Conservation (phyloP, 2,329 filamentous ascomycete species). For the Fusarium poae region DNA sequence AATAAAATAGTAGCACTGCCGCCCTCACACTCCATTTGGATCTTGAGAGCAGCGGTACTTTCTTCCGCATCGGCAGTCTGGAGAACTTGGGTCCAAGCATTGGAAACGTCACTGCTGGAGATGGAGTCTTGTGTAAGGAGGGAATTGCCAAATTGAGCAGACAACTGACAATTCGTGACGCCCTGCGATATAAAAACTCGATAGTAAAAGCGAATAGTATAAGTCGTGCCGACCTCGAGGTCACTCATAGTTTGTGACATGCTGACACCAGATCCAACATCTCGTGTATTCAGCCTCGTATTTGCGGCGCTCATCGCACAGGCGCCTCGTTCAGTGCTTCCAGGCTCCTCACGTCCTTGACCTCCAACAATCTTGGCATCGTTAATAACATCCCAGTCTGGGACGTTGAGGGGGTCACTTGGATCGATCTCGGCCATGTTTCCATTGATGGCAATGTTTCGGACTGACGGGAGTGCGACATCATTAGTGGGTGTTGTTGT, state of each 20-base stretch:
- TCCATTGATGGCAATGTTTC: slow-evolving; percentile 10
- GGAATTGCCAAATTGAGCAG: not conserved
- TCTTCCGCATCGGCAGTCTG: not conserved
- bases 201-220: slow-evolving; percentile 23
- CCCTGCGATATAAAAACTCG: slow-evolving; percentile 2
- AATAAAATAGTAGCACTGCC: slow-evolving; percentile 16
- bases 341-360: slow-evolving; percentile 3
- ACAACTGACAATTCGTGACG: slow-evolving; percentile 5
- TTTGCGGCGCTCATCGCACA: slow-evolving; percentile 20
- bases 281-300: not conserved
- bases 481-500: not conserved
- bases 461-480: not conserved
- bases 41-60: slow-evolving; percentile 1
- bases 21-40: slow-evolving; percentile 9
- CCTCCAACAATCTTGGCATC: slow-evolving; percentile 15
- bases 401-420: not conserved
- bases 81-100: slow-evolving; percentile 8
- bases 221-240: slow-evolving; percentile 1
- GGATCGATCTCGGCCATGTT: slow-evolving; percentile 17
- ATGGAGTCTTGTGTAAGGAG: slow-evolving; percentile 1
- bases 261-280: slow-evolving; percentile 7
- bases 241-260: slow-evolving; percentile 7
- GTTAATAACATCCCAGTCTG: slow-evolving; percentile 3
- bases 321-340: slow-evolving; percentile 3
- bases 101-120: not conserved